Conservation (phyloP, 192 early-diverging fungal genomes). For the Dissophora ornata region DNA sequence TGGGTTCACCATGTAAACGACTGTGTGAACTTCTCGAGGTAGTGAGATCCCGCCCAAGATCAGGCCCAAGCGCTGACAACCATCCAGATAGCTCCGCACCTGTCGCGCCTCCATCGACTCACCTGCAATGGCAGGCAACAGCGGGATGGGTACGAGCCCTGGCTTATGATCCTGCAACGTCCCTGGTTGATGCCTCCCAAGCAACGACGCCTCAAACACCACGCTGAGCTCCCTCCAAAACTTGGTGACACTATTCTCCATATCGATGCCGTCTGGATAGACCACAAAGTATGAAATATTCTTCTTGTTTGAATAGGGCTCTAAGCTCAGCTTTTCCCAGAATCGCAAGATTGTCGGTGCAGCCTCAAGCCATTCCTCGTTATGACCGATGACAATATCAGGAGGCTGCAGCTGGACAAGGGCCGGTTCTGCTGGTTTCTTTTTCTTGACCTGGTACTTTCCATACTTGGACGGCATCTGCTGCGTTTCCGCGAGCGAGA, state of each 20-base stretch:
- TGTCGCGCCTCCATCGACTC: conserved; percentile 55
- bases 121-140: conserved; percentile 47
- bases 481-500: conserved; percentile 53
- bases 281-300: conserved; percentile 65
- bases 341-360: conserved; percentile 63
- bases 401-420: conserved; percentile 57
- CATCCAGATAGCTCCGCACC: conserved; percentile 59
- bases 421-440: conserved; percentile 57
- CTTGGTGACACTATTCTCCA: conserved; percentile 43
- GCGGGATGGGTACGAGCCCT: conserved; percentile 57
- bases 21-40: conserved; percentile 54
- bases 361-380: conserved; percentile 63
- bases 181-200: conserved; percentile 61
- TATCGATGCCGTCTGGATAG: conserved; percentile 55
- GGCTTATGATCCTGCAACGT: conserved; percentile 48
- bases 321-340: conserved; percentile 68
- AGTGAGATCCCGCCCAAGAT: conserved; percentile 48
- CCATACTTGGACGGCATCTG: conserved; percentile 67
- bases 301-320: conserved; percentile 64
- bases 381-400: conserved; percentile 63
- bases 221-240: conserved; percentile 62
- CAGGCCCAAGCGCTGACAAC: conserved; percentile 58
- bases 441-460: conserved; percentile 64
- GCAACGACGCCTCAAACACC: conserved; percentile 60
- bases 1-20: conserved; percentile 66